Base-by-base conservation (phyloP, 108 stramenopile genomes). In the Nitzschia sp. region DNA sequence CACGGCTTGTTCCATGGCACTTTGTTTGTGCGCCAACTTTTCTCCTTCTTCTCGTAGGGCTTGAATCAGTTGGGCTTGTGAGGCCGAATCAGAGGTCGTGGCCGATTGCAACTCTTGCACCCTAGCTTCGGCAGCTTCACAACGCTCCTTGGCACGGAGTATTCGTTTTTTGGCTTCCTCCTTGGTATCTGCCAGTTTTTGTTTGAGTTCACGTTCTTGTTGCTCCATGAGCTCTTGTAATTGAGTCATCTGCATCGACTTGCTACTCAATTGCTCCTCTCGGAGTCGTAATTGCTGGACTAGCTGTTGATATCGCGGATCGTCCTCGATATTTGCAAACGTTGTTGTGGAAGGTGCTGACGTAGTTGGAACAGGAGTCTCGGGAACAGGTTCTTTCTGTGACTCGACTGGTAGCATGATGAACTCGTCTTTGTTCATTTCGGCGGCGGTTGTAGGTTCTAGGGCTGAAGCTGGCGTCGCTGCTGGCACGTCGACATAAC, bases 131-230 rank as follows among this genome's bases (percentile, higher is more conserved):
- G 76, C 59, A 2, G 86, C 87, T 57, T 93, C 87, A 15, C 86
- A 83, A 6, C 88, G 85, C 63, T 93, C 92, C 64, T 83, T 86
- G 27, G 92, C 85, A 26, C 68, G 69, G 4, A 55, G 47, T 34
- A 90, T 81, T 2, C 92, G 83, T 55, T 74, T 84, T 48, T 86
- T 93, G 31, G 92, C 88, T 79, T 90, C 91, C 46, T 92, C 91
- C 48, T 92, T 92, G 48, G 91, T 89, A 55, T 90, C 83, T 24
- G 60, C 31, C 5, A 88, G 59, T 23, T 81, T 74, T 47, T 77
- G 55, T 21, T 64, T 70, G 3, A 89, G 60, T 47, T 88, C 68
- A 11, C 71, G 59, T 38, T 79, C 80, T 69, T 89, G 88, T 27
- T 49, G 57, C 47, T 93, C 89, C 48, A 74, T 48, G 61, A 88